A percentile compares a stretch with the other conserved stretches of the same genome.
These are phyloP conservation scores for Sporormia fimetaria DNA, from an alignment of 495 filamentous ascomycete species.

Conservation along the genomic window DNA sequence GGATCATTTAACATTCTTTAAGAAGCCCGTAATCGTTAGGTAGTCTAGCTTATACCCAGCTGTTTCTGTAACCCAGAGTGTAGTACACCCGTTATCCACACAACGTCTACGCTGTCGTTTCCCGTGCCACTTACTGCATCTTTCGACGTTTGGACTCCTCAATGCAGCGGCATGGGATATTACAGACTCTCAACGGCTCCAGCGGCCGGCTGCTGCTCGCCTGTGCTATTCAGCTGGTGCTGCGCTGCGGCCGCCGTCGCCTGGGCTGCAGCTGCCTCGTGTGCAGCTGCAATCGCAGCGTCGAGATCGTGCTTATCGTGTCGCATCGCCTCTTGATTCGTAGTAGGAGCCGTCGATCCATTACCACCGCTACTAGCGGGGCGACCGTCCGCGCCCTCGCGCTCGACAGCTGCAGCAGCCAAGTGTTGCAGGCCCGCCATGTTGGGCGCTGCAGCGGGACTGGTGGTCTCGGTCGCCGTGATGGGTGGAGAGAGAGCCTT, in stretches of 20 bases:
- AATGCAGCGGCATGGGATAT: no score
- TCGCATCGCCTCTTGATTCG: background rate
- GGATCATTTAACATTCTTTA: no score
- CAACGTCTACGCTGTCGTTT: no score
- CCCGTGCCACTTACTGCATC: no score
- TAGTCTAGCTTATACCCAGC: no score
- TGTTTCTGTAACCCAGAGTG: no score
- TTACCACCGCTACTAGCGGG: conserved; percentile 17
- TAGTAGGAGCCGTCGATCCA: background rate
- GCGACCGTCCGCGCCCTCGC: conserved; percentile 18
- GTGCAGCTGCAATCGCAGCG: conserved; percentile 16
- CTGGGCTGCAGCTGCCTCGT: conserved; percentile 20
- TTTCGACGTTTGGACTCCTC: no score
- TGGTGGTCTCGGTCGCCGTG: conserved; percentile 3
- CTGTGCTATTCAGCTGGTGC: conserved; percentile 16
- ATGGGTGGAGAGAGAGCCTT: conserved; percentile 1
- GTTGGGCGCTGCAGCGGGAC: conserved; percentile 12
- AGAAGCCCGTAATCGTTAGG: no score
- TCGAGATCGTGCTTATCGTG: conserved; percentile 9
- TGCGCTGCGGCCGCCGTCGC: conserved; percentile 24
- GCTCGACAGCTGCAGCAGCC: conserved; percentile 24
- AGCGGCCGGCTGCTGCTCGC: background rate
- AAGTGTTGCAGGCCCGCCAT: conserved; percentile 26
- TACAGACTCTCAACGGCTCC: no score
- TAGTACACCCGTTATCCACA: no score